These are phyloP conservation scores for Saccharomycopsis hybrid DNA, from an alignment of 1,139 yeast species.

Conservation along the genomic window DNA sequence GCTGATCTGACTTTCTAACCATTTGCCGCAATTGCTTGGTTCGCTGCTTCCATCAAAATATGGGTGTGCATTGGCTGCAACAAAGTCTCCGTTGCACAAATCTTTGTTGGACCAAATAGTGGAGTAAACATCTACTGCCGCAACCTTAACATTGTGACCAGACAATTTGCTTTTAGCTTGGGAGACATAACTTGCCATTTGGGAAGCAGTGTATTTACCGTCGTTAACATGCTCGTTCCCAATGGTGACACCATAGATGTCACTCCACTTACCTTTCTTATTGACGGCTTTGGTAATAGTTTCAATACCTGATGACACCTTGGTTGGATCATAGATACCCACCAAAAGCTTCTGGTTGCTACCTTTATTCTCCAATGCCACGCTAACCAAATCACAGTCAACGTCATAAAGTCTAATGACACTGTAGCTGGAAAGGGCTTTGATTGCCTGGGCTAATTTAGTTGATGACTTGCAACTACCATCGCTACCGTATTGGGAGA, in stretches of 20 bases:
- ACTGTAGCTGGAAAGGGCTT: constrained; percentile 45
- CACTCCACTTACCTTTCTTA: constrained; percentile 42
- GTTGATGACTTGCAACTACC: constrained; percentile 67
- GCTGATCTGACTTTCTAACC: constrained; percentile 62
- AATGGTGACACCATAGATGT: constrained; percentile 62
- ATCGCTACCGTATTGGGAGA: constrained; percentile 67
- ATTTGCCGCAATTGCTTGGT: constrained; percentile 61
- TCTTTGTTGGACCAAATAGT: constrained; percentile 62
- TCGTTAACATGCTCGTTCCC: constrained; percentile 77
- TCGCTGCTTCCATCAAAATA: constrained; percentile 66
- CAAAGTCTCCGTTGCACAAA: constrained; percentile 67
- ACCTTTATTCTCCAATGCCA: constrained; percentile 58
- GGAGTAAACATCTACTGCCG: constrained; percentile 72
- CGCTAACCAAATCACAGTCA: constrained; percentile 71
- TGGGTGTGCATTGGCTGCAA: constrained; percentile 78
- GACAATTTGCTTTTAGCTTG: constrained; percentile 53
- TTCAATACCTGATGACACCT: constrained; percentile 44
- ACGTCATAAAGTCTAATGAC: constrained; percentile 76
- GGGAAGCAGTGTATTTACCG: constrained; percentile 53
- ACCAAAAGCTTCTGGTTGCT: constrained; percentile 59
- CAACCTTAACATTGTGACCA: constrained; percentile 60
- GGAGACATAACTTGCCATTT: constrained; percentile 51
- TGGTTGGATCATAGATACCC: constrained; percentile 58
- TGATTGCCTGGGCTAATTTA: constrained; percentile 55
- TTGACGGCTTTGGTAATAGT: constrained; percentile 50